Percentiles rank a stretch among this genome's conserved stretches.
Evolutionary conservation across 371 early-diverging fungal genomes (phyloP).

Genomic region (Mucor circinelloides): DNA sequence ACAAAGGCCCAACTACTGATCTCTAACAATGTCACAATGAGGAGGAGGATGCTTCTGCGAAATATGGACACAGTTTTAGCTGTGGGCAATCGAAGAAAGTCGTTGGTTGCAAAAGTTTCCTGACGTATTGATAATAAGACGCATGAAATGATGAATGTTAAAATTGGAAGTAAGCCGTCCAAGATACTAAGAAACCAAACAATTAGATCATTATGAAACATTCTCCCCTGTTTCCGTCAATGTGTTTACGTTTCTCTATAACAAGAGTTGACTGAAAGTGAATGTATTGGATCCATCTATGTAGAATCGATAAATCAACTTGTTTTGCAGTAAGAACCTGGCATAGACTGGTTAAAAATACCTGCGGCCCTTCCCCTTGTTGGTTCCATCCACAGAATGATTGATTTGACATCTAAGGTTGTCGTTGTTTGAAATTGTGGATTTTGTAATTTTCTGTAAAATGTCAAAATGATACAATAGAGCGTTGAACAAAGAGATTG

Average conservation of each 20-base stretch:
- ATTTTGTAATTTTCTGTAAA: not conserved
- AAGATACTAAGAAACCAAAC: constrained; percentile 26
- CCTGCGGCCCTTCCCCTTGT: not conserved
- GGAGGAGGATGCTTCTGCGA: constrained; percentile 31
- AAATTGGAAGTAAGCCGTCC: constrained; percentile 37
- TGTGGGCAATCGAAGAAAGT: constrained; percentile 41
- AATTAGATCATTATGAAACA: constrained; percentile 1
- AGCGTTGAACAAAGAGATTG: not conserved
- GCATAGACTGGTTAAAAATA: not conserved
- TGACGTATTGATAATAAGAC: constrained; percentile 22
- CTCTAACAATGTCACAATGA: constrained; percentile 41
- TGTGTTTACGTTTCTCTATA: constrained; percentile 34
- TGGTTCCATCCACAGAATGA: constrained; percentile 1
- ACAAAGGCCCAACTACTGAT: constrained; percentile 53
- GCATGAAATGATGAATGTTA: constrained; percentile 35
- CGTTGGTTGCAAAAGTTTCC: constrained; percentile 19
- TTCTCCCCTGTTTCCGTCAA: not conserved
- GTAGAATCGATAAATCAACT: not conserved
- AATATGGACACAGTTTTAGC: constrained; percentile 36
- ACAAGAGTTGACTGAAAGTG: constrained; percentile 34
- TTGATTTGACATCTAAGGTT: not conserved
- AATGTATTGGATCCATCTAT: constrained; percentile 12
- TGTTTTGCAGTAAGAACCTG: too few species aligned
- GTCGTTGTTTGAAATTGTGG: not conserved
- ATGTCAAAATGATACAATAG: not conserved